These are phyloP conservation scores for Calocera cornea DNA, from an alignment of 768 basidiomycete genomes.

Conservation along the genomic window DNA sequence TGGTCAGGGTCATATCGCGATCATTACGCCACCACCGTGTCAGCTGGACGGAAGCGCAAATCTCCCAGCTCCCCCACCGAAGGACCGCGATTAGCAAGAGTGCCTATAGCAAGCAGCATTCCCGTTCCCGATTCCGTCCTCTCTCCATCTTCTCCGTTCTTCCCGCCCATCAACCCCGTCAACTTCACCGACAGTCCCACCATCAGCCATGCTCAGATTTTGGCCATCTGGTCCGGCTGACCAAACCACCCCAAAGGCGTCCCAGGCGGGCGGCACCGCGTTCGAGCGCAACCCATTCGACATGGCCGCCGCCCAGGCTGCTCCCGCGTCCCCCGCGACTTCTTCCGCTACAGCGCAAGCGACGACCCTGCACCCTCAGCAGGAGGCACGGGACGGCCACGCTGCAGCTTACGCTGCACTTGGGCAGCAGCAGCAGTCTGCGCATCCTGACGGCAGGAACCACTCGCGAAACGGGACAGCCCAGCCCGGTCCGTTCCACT, in stretches of 20 bases:
- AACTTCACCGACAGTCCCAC: neutral
- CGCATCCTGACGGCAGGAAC: neutral
- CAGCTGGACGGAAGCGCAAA: slow-evolving; percentile 5
- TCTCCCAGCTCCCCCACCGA: neutral
- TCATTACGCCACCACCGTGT: slow-evolving; percentile 3
- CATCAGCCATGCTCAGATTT: slow-evolving; percentile 45
- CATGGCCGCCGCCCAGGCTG: slow-evolving; percentile 12
- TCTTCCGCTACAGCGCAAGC: slow-evolving; percentile 3
- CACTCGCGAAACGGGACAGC: neutral
- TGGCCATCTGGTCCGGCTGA: slow-evolving; percentile 43
- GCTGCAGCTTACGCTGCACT: neutral
- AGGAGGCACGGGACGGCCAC: slow-evolving; percentile 1
- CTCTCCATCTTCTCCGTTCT: neutral
- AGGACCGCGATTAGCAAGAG: neutral
- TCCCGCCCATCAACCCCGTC: neutral
- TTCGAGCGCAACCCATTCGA: slow-evolving; percentile 54
- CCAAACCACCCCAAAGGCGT: slow-evolving; percentile 47
- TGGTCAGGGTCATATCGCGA: slow-evolving; percentile 2
- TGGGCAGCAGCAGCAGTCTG: neutral
- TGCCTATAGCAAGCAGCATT: neutral
- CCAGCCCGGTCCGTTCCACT: neutral
- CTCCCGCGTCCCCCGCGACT: slow-evolving; percentile 15
- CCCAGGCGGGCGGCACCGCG: slow-evolving; percentile 24
- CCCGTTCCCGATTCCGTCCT: too few species aligned
- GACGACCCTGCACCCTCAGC: slow-evolving; percentile 3